phyloP scores from a whole-genome alignment of 2,329 filamentous ascomycete species.

The Aspergillus brasiliensis region DNA sequence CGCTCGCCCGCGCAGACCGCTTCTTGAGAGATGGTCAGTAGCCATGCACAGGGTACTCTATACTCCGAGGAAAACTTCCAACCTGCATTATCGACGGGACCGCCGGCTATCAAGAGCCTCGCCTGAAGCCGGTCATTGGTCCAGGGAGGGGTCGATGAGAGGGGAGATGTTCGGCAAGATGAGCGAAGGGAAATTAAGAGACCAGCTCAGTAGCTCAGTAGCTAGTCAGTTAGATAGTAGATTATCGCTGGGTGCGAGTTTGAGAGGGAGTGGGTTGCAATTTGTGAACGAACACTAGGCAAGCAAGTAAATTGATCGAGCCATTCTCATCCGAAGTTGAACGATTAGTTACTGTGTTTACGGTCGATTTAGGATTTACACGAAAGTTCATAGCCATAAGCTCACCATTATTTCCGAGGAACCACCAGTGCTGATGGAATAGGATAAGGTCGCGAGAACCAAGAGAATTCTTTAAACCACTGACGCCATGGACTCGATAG shows the following conservation, averaged over 20 bases:
- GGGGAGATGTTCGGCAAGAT: background rate
- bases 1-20: slow-evolving; percentile 23
- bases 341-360: slow-evolving; percentile 2
- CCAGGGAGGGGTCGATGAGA: background rate
- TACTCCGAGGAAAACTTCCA: background rate
- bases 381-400: background rate
- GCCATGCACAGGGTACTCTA: slow-evolving; percentile 10
- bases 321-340: background rate
- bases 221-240: too few relatives aligned
- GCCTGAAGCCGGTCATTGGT: background rate
- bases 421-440: background rate
- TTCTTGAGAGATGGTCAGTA: slow-evolving; percentile 16
- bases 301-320: background rate
- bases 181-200: too few relatives aligned
- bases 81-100: background rate
- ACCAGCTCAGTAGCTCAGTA: too few relatives aligned
- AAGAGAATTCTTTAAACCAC: too few relatives aligned
- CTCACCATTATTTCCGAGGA: background rate
- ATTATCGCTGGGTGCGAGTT: too few relatives aligned
- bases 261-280: too few relatives aligned
- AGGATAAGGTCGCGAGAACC: too few relatives aligned
- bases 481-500: background rate
- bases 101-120: background rate
- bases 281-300: too few relatives aligned
- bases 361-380: background rate